Evolutionary conservation across 1,284 basidiomycete species (phyloP).

Genomic region (Cystobasidium slooffiae): DNA sequence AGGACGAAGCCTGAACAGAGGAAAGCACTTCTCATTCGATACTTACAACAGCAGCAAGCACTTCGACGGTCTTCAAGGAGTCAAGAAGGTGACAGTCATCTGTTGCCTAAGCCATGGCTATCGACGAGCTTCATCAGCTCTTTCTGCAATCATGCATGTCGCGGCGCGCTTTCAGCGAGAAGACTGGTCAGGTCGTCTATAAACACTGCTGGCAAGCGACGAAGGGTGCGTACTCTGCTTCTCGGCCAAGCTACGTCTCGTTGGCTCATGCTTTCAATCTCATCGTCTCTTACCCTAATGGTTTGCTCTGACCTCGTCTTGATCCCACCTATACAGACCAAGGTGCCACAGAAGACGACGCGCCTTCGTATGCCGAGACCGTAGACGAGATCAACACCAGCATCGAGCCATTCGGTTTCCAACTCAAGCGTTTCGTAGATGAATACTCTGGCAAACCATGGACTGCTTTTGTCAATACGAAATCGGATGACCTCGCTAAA

Average conservation of each 20-base stretch:
- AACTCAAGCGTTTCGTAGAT: slow-evolving; percentile 68
- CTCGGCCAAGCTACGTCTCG: neutral
- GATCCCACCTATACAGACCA: neutral
- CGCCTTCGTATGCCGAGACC: slow-evolving; percentile 64
- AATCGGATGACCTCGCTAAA: slow-evolving; percentile 76
- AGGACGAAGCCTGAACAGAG: no score
- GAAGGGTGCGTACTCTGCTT: slow-evolving; percentile 30
- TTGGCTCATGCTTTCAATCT: neutral
- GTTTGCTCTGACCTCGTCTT: neutral
- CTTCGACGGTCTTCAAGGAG: neutral
- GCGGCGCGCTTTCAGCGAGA: slow-evolving; percentile 67
- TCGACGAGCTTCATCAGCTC: slow-evolving; percentile 63
- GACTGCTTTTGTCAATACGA: slow-evolving; percentile 57
- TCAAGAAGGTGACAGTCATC: neutral
- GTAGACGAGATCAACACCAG: slow-evolving; percentile 65
- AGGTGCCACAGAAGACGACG: neutral
- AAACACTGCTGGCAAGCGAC: slow-evolving; percentile 50
- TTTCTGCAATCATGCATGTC: slow-evolving; percentile 77
- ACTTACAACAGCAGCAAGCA: neutral
- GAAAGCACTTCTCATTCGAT: neutral
- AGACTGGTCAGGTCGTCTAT: slow-evolving; percentile 69
- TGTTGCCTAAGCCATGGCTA: neutral
- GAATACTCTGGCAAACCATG: slow-evolving; percentile 64
- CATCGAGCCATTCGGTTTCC: slow-evolving; percentile 70
- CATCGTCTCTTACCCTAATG: neutral